A percentile compares a stretch with the other conserved stretches of the same genome.
Conservation (phyloP, 2,329 filamentous ascomycete genomes). For the Eutypella sp. region DNA sequence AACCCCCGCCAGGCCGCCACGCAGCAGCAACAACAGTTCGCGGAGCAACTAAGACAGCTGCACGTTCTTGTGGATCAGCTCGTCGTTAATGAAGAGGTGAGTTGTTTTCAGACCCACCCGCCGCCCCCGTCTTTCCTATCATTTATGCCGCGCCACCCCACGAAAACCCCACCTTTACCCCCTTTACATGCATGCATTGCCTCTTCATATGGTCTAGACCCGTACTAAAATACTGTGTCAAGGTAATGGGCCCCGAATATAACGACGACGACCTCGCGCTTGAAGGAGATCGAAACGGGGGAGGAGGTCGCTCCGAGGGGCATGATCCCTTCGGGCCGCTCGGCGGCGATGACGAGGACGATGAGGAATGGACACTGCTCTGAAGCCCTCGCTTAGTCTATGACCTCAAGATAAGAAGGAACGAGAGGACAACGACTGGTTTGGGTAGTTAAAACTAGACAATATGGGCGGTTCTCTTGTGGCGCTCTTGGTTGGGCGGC, state of each 20-base stretch:
- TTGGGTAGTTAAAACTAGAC: no score
- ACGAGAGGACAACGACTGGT: not conserved
- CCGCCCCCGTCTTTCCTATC: no score
- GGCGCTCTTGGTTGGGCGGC: no score
- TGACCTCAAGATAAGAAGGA: not conserved
- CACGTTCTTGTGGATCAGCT: slow-evolving; percentile 12
- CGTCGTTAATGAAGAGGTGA: slow-evolving; percentile 5
- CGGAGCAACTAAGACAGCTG: slow-evolving; percentile 12
- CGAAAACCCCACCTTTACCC: no score
- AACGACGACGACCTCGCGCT: not conserved
- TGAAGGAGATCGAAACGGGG: not conserved
- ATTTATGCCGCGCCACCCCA: no score
- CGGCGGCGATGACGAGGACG: not conserved
- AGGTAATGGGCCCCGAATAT: not conserved
- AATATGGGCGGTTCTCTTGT: no score
- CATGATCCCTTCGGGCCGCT: not conserved
- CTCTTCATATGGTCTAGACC: no score
- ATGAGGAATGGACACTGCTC: slow-evolving; percentile 3
- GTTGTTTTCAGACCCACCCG: not conserved
- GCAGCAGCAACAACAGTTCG: slow-evolving; percentile 3
- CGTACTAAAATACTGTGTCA: no score
- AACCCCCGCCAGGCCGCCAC: not conserved
- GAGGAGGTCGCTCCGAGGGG: not conserved
- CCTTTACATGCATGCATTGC: no score
- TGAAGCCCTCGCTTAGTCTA: not conserved